Percentiles rank a stretch among this genome's conserved stretches.
Conservation (phyloP, 306 rosid species). For the Glycine tomentella region DNA sequence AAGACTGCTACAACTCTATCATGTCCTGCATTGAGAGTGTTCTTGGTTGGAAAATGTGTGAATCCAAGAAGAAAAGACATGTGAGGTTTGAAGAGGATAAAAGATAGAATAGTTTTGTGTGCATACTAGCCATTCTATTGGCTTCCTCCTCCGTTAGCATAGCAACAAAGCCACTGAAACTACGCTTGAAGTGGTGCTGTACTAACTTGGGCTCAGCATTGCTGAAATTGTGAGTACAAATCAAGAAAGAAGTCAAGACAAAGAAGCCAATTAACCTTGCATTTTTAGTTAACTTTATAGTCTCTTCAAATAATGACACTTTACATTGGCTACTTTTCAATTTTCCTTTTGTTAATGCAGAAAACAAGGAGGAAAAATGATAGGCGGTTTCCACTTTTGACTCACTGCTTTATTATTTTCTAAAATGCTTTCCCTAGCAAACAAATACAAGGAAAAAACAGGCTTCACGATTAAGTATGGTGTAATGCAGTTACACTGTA, state of each 20-base stretch:
- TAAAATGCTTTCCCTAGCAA: neutral
- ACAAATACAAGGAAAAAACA: constrained; percentile 11
- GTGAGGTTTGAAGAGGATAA: neutral
- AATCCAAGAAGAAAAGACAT: neutral
- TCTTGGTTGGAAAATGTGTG: neutral
- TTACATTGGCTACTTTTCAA: neutral
- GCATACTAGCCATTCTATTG: constrained; percentile 47
- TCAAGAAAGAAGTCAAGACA: neutral
- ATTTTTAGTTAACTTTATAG: neutral
- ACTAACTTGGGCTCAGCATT: constrained; percentile 28
- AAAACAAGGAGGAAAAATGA: constrained; percentile 6
- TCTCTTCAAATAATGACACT: neutral
- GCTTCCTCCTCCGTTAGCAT: constrained; percentile 54
- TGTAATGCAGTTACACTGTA: neutral
- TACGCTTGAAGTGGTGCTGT: constrained; percentile 47
- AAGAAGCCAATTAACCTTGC: neutral
- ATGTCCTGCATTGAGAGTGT: constrained; percentile 41
- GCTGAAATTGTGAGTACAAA: constrained; percentile 30
- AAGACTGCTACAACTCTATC: constrained; percentile 65
- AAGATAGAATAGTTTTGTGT: neutral
- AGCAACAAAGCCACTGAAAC: constrained; percentile 59
- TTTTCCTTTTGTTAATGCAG: neutral
- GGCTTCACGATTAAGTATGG: neutral
- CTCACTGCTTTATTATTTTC: neutral
- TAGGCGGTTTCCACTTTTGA: neutral